Conservation (phyloP, 441 rosid genomes). For the Melastoma candidum region DNA sequence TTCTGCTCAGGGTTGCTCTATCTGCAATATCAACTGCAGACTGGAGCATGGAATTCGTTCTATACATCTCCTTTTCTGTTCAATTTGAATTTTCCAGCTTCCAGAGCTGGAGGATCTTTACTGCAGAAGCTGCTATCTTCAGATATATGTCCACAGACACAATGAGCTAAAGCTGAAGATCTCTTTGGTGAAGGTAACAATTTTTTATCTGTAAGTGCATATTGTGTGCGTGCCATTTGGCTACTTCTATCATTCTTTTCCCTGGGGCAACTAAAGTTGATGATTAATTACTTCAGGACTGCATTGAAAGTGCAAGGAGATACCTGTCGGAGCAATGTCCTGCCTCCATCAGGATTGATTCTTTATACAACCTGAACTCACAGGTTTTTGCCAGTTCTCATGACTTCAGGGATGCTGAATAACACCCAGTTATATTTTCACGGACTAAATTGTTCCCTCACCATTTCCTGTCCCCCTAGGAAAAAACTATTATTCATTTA, state of each 20-base stretch:
- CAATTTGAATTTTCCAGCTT: constrained; percentile 27
- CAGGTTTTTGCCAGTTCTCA: constrained; percentile 44
- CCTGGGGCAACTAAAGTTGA: background rate
- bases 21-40: background rate
- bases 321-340: constrained; percentile 30
- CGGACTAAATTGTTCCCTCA: background rate
- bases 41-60: background rate
- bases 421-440: constrained; percentile 6
- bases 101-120: constrained; percentile 56
- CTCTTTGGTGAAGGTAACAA: constrained; percentile 55
- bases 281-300: constrained; percentile 30
- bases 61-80: constrained; percentile 2
- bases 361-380: constrained; percentile 59
- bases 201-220: constrained; percentile 6
- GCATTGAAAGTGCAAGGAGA: constrained; percentile 43
- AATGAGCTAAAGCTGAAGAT: constrained; percentile 48
- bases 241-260: background rate
- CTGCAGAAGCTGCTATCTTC: constrained; percentile 43
- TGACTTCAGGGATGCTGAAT: constrained; percentile 1
- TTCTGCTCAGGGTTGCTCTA: constrained; percentile 7
- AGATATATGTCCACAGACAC: constrained; percentile 42
- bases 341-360: constrained; percentile 42
- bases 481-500: too few species aligned
- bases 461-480: too few species aligned
- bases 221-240: background rate